phyloP scores from a whole-genome alignment of 1,139 yeast species.

The Hyphopichia burtonii region DNA sequence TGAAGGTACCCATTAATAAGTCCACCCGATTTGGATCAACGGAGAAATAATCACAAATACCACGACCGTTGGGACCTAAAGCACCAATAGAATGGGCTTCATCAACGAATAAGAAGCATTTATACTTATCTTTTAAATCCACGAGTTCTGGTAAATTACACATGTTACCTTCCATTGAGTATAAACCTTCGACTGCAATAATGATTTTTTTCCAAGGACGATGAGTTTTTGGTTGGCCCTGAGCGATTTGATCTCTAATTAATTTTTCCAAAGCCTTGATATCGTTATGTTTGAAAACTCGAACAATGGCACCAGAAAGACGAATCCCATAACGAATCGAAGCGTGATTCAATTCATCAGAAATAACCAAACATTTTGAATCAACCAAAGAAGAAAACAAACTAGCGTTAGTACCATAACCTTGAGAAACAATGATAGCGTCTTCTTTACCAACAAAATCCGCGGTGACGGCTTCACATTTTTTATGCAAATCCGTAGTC shows the following conservation, averaged over 20 bases:
- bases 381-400: slow-evolving; percentile 82
- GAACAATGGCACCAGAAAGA: slow-evolving; percentile 88
- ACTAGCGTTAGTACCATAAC: slow-evolving; percentile 95
- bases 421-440: slow-evolving; percentile 84
- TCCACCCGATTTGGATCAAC: slow-evolving; percentile 76
- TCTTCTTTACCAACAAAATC: slow-evolving; percentile 90
- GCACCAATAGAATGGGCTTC: slow-evolving; percentile 99
- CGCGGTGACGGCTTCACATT: slow-evolving; percentile 78
- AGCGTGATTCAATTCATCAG: slow-evolving; percentile 94
- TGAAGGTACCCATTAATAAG: slow-evolving; percentile 93
- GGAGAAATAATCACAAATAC: slow-evolving; percentile 90
- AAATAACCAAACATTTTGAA: slow-evolving; percentile 82
- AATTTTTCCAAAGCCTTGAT: slow-evolving; percentile 78
- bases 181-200: slow-evolving; percentile 92
- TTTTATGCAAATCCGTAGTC: slow-evolving; percentile 68
- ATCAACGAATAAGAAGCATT: slow-evolving; percentile 86
- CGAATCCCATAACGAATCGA: slow-evolving; percentile 95
- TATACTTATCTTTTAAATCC: slow-evolving; percentile 78
- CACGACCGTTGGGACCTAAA: slow-evolving; percentile 89
- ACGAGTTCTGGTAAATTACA: slow-evolving; percentile 79
- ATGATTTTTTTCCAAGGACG: slow-evolving; percentile 97
- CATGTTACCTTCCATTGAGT: slow-evolving; percentile 97
- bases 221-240: slow-evolving; percentile 95
- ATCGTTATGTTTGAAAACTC: slow-evolving; percentile 90
- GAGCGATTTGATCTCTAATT: slow-evolving; percentile 83